Conservation (phyloP, 169 alveolate species). For the Ophryocystis elektroscirrha region DNA sequence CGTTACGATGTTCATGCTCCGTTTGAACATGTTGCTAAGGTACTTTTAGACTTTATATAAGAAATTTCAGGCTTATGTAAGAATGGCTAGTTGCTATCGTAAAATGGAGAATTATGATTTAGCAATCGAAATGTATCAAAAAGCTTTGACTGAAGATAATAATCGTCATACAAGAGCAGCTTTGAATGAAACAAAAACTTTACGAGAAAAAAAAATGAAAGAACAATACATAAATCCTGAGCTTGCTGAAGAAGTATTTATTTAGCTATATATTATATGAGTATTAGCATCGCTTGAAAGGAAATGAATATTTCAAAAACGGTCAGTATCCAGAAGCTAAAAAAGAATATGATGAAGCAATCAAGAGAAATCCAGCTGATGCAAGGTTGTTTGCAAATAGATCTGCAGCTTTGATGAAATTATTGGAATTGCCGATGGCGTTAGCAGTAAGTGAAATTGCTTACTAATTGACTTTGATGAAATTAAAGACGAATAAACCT, state of each 20-base stretch:
- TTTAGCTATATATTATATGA: not conserved
- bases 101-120: constrained; percentile 32
- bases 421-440: constrained; percentile 79
- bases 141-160: constrained; percentile 71
- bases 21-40: constrained; percentile 47
- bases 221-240: constrained; percentile 78
- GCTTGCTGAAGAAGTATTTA: constrained; percentile 61
- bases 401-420: constrained; percentile 78
- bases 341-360: constrained; percentile 85
- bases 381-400: constrained; percentile 80
- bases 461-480: not conserved
- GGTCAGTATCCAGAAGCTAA: constrained; percentile 84
- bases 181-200: constrained; percentile 63
- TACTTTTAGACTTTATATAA: not conserved
- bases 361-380: constrained; percentile 78
- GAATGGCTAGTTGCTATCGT: constrained; percentile 20
- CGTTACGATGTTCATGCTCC: constrained; percentile 68
- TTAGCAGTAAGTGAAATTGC: constrained; percentile 27
- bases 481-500: not conserved
- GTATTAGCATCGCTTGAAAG: constrained; percentile 38
- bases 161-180: constrained; percentile 65
- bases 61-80: constrained; percentile 7
- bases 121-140: constrained; percentile 65
- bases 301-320: constrained; percentile 60
- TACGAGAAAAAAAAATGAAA: constrained; percentile 61